A percentile compares a stretch with the other conserved stretches of the same genome.
Conservation (phyloP, 106 monocot genomes). For the Platanthera guangdongensis region DNA sequence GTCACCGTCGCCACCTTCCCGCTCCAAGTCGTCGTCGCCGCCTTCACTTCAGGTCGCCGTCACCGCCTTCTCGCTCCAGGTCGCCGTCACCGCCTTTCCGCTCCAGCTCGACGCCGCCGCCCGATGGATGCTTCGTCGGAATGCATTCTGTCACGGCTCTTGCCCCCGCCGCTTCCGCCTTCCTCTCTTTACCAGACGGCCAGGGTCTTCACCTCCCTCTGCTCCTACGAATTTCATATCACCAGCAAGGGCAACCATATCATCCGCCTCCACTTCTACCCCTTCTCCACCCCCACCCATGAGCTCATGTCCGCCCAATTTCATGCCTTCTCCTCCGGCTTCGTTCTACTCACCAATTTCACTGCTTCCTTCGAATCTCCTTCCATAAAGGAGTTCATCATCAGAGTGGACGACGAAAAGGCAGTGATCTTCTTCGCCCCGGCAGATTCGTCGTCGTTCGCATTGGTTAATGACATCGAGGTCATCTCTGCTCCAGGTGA, state of each 20-base stretch:
- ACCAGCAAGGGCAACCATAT: conserved; percentile 28
- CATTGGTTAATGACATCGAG: conserved; percentile 83
- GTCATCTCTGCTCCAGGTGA: conserved; percentile 55
- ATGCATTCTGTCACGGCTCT: no score
- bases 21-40: no score
- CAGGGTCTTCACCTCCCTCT: conserved; percentile 45
- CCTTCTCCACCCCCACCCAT: conserved; percentile 29
- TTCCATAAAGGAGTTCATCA: conserved; percentile 62
- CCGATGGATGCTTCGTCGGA: no score
- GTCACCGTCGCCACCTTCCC: no score
- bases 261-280: conserved; percentile 79
- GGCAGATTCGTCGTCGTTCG: conserved; percentile 30
- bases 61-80: no score
- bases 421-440: conserved; percentile 53
- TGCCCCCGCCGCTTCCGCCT: no score
- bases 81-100: no score
- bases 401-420: conserved; percentile 30
- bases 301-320: conserved; percentile 43
- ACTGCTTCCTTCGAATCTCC: conserved; percentile 12
- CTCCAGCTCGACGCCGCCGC: no score
- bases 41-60: no score
- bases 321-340: conserved; percentile 40
- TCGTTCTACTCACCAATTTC: conserved; percentile 54
- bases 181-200: conserved; percentile 50
- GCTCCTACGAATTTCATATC: conserved; percentile 53